Percentiles rank a stretch among this genome's conserved stretches.
Conservation (phyloP, 768 basidiomycete species). For the Flagelloscypha sp. region DNA sequence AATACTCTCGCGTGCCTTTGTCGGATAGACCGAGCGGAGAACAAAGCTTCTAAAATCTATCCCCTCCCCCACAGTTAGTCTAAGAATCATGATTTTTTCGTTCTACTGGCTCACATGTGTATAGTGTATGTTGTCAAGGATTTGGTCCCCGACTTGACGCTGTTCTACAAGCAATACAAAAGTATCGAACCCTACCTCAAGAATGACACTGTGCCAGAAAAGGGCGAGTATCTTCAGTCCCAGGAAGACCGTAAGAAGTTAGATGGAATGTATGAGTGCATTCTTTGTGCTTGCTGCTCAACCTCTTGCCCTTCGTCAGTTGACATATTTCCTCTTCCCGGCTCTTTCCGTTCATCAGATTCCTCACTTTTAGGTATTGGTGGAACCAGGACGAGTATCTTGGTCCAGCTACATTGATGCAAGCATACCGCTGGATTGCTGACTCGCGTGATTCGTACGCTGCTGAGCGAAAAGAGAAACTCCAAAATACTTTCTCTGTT, state of each 20-base stretch:
- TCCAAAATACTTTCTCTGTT: slow-evolving; percentile 93
- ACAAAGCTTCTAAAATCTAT: slow-evolving; percentile 84
- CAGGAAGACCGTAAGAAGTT: slow-evolving; percentile 90
- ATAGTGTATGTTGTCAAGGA: slow-evolving; percentile 99
- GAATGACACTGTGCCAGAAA: slow-evolving; percentile 82
- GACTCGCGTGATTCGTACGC: slow-evolving; percentile 83
- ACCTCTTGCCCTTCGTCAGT: slow-evolving; percentile 93
- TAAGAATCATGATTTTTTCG: background rate
- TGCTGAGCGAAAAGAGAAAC: slow-evolving; percentile 76
- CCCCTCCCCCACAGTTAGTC: slow-evolving; percentile 92
- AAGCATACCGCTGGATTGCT: slow-evolving; percentile 96
- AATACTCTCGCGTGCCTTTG: slow-evolving; percentile 98
- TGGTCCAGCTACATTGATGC: slow-evolving; percentile 94
- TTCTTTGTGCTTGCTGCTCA: slow-evolving; percentile 94
- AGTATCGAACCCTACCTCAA: slow-evolving; percentile 95
- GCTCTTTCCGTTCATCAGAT: too few species aligned
- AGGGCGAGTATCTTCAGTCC: slow-evolving; percentile 84
- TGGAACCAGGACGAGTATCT: slow-evolving; percentile 99
- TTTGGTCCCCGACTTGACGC: slow-evolving; percentile 85
- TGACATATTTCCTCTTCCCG: too few species aligned
- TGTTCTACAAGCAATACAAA: slow-evolving; percentile 99
- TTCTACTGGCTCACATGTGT: background rate
- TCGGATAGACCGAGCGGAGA: slow-evolving; percentile 72
- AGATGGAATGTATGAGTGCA: slow-evolving; percentile 96
- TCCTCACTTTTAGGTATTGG: too few species aligned